A percentile compares a stretch with the other conserved stretches of the same genome.
These are phyloP conservation scores for Cladophialophora exuberans DNA, from an alignment of 2,329 filamentous ascomycete species.

Conservation along the genomic window DNA sequence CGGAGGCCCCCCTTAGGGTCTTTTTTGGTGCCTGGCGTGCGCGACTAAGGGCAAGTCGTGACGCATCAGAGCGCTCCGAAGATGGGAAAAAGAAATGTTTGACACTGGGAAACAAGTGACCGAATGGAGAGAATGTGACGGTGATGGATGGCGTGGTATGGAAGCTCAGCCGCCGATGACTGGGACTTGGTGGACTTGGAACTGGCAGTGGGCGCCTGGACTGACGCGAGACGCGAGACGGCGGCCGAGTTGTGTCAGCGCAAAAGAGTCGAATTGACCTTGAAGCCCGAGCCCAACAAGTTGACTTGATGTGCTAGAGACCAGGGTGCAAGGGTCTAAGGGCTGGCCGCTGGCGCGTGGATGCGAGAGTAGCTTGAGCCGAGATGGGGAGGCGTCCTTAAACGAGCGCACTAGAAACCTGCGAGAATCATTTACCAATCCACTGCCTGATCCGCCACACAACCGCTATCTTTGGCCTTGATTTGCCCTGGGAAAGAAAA, in stretches of 20 bases:
- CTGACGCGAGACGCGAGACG: conserved; percentile 1
- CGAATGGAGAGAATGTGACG: background rate
- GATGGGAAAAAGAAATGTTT: background rate
- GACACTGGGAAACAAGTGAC: background rate
- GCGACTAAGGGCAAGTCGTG: background rate
- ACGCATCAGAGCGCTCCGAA: no score
- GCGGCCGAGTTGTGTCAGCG: no score
- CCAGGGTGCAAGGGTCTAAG: no score
- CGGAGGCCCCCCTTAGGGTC: background rate
- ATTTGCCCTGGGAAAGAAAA: conserved; percentile 1
- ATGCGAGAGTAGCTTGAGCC: conserved; percentile 3
- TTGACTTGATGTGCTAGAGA: conserved; percentile 8
- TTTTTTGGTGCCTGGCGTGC: conserved; percentile 1
- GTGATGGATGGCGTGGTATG: conserved; percentile 6
- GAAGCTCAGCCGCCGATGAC: conserved; percentile 6
- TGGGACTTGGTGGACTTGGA: no score
- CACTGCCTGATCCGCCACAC: conserved; percentile 2
- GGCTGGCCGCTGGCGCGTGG: conserved; percentile 15
- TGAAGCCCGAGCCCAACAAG: no score
- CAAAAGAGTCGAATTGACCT: no score
- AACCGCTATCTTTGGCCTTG: background rate
- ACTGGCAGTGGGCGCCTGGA: no score
- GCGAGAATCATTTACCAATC: conserved; percentile 7
- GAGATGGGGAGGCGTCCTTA: conserved; percentile 10
- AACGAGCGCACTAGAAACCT: conserved; percentile 15